Conservation (phyloP, 768 basidiomycete genomes). For the Cystofilobasidium macerans region DNA sequence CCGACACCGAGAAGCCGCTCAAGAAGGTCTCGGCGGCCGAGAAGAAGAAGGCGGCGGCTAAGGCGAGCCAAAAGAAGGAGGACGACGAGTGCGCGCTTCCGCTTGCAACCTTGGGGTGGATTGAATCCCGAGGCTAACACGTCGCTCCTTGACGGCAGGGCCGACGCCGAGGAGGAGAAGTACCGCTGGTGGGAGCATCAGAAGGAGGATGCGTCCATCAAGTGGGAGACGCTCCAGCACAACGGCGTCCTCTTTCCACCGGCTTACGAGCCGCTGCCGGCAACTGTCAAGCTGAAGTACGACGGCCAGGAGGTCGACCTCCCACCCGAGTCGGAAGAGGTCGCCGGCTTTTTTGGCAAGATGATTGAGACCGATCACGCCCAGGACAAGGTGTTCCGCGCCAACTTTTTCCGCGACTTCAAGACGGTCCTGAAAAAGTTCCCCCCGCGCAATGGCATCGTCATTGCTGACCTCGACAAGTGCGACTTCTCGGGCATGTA, state of each 20-base stretch:
- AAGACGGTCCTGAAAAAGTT: constrained; percentile 59
- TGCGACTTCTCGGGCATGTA: constrained; percentile 95
- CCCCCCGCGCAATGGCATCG: constrained; percentile 69
- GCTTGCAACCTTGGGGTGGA: background rate
- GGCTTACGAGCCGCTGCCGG: constrained; percentile 75
- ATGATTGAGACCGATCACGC: constrained; percentile 88
- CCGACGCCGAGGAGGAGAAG: constrained; percentile 42
- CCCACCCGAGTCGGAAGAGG: constrained; percentile 80
- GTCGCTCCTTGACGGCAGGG: no score
- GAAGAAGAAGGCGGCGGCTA: constrained; percentile 18
- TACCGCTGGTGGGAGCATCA: constrained; percentile 80
- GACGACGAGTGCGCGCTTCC: constrained; percentile 38
- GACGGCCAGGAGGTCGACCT: constrained; percentile 70
- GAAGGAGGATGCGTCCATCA: constrained; percentile 53
- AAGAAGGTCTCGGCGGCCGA: constrained; percentile 43
- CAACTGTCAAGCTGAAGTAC: constrained; percentile 83
- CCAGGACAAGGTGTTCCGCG: constrained; percentile 72
- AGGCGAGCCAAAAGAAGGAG: constrained; percentile 34
- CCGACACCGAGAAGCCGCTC: constrained; percentile 48
- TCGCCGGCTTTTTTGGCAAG: constrained; percentile 89
- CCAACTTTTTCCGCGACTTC: constrained; percentile 94
- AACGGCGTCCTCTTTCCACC: constrained; percentile 92
- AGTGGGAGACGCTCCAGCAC: constrained; percentile 95
- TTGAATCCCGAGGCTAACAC: no score
- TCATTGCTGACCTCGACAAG: constrained; percentile 60